Evolutionary conservation across 1,284 basidiomycete species (phyloP), one percentile per base, ranked within the genome.

Genomic region (Austroboletus niveus): DNA sequence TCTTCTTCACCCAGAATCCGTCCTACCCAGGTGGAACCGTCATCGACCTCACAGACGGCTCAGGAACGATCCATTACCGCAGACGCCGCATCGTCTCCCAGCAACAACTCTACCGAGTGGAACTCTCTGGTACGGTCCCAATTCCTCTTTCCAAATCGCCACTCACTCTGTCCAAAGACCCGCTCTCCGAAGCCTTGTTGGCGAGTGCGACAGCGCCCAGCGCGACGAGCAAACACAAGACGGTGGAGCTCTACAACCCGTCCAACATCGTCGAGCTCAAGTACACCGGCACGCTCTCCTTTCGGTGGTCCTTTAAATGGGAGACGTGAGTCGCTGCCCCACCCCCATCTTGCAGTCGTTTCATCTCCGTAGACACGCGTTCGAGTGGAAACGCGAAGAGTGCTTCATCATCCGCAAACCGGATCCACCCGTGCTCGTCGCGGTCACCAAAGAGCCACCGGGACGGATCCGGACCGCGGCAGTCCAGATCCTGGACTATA

Each of bases 401-500:
- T 90, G 88, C 65, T 90, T 78, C 66, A 82, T 92, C 63, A 69
- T 93, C 41, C 82, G 90, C 41, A 91, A 91, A 63, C 89, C 90
- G 4, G 90, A 94, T 59, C 91, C 90, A 5, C 85, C 87, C 10
- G 88, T 94, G 1, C 78, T 92, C 3, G 84, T 92, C 11, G 89
- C 89, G 0, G 75, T 89, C 29, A 89, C 87, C 14, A 91, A 87
- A 63, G 87, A 89, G 47, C 80, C 85, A 0, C 73, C 81, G 5
- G 85, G 84, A 8, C 77, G 82, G 35, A 72, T 85, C 43, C 85
- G 81, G 60, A 83, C 85, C 1, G 72, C 78, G 0, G 75, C 83
- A 1, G 74, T 92, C n/a, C 89, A 92, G 63, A 80, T 93, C n/a
- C 73, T 93, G 15, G 89, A 93, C 66, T 93, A 93, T 62, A 93